Evolutionary conservation across 345 rosid species (phyloP), one percentile per base, ranked within the genome.

Genomic region (Eucalyptus coolabah): DNA sequence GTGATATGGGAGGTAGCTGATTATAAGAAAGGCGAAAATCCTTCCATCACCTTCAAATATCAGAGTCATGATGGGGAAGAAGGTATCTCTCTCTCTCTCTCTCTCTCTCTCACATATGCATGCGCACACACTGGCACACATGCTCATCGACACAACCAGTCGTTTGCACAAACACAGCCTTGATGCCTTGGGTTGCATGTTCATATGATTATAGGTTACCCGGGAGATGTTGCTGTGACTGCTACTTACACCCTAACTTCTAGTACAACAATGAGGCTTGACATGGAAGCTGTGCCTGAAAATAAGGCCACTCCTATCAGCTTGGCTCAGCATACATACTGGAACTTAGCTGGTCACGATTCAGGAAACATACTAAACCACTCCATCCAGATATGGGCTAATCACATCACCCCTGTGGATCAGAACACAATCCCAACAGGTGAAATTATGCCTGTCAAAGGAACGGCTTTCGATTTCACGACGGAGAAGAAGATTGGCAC

Each of bases 261-360:
- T 90, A 92, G 90, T 63, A 95, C 95, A 4, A 93, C 97, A 7
- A 88, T 98, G 97, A 94, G 96, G 92, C 98, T 98, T 13, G 97
- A 98, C 93, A 98, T 98, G 99, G 97, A 97, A 90, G 99, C 97
- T 32, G 92, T 95, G 89, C 92, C 98, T 0, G 94, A 94, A 91
- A 94, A 93, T 90, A 95, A 94, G 92, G 95, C 97, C 44, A 96
- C 99, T 90, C 99, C 96, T 15, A 94, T 98, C 56, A 97, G 80
- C 92, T 93, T 97, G 92, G 99, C 99, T 81, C 99, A 98, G 88
- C 99, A 97, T 90, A 97, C 98, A 28, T 98, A 98, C 92, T 98
- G 99, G 99, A 97, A 97, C 95, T 90, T 98, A 72, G 94, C 96
- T 0, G 99, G 99, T 45, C 99, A 98, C 89, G 88, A 94, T 93